phyloP scores from a whole-genome alignment of 31 red algal species.

The Asparagopsis taxiformis region DNA sequence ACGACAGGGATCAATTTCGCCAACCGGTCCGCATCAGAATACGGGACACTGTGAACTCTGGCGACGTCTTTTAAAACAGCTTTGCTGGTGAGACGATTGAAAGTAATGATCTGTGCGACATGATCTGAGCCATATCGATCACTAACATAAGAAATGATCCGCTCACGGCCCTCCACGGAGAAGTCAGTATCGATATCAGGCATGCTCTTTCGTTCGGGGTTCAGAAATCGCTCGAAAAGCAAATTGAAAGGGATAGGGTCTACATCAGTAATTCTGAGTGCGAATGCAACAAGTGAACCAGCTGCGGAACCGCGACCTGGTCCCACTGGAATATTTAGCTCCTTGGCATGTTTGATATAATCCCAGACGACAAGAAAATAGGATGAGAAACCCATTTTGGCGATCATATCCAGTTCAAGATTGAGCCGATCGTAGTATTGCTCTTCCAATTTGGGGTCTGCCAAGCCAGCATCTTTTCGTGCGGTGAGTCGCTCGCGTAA shows the following conservation, averaged over 20 bases:
- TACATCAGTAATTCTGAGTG: constrained; percentile 84
- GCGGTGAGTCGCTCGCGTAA: constrained; percentile 5
- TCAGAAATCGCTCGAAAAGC: constrained; percentile 97
- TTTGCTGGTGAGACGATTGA: constrained; percentile 89
- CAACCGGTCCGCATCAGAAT: constrained; percentile 78
- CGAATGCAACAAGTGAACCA: constrained; percentile 85
- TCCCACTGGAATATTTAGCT: constrained; percentile 78
- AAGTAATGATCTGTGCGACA: constrained; percentile 86
- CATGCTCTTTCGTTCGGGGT: constrained; percentile 79
- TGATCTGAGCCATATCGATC: constrained; percentile 69
- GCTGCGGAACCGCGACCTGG: constrained; percentile 91
- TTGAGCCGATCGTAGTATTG: constrained; percentile 74
- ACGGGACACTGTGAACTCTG: constrained; percentile 78
- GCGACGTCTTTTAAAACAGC: constrained; percentile 92
- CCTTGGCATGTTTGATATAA: constrained; percentile 77
- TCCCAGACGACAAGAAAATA: constrained; percentile 95
- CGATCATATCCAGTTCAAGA: constrained; percentile 73
- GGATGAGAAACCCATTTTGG: constrained; percentile 73
- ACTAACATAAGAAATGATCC: constrained; percentile 79
- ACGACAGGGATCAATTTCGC: constrained; percentile 87
- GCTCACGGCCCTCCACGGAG: constrained; percentile 70
- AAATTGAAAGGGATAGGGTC: constrained; percentile 83
- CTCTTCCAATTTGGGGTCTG: constrained; percentile 32
- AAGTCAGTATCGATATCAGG: constrained; percentile 97
- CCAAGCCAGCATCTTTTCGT: constrained; percentile 1